phyloP scores from a whole-genome alignment of 2,329 filamentous ascomycete species.

The Phoma sp. region DNA sequence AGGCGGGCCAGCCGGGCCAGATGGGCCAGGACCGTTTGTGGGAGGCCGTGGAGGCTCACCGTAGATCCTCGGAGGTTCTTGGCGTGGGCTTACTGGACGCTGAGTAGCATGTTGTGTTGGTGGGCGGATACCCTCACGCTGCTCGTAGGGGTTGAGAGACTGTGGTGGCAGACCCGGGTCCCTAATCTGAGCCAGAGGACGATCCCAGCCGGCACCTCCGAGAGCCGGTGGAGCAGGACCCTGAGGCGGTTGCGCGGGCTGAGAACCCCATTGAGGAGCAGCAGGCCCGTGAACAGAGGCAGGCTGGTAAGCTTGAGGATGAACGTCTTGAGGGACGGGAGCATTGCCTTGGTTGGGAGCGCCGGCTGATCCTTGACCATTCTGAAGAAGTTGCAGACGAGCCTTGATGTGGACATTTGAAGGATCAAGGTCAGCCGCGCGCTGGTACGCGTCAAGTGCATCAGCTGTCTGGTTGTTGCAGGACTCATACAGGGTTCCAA shows the following conservation, averaged over 20 bases:
- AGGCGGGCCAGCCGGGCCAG: conserved; percentile 44
- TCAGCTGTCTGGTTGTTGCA: conserved; percentile 99
- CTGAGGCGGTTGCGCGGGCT: conserved; percentile 68
- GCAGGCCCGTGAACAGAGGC: conserved; percentile 83
- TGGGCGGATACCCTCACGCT: conserved; percentile 74
- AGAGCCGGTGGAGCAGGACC: conserved; percentile 68
- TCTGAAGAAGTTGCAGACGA: conserved; percentile 86
- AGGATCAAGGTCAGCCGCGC: conserved; percentile 93
- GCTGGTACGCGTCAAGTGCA: conserved; percentile 92
- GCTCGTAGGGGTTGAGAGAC: conserved; percentile 82
- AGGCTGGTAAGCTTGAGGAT: conserved; percentile 91
- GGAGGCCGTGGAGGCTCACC: conserved; percentile 68
- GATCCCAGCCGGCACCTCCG: conserved; percentile 65
- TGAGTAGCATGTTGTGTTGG: conserved; percentile 69
- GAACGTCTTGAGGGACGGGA: conserved; percentile 93
- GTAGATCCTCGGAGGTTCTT: conserved; percentile 74
- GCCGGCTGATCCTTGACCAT: conserved; percentile 73
- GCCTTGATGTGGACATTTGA: conserved; percentile 96
- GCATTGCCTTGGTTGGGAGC: conserved; percentile 74
- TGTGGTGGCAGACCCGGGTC: conserved; percentile 69
- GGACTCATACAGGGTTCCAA: conserved; percentile 96
- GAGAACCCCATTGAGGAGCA: conserved; percentile 87
- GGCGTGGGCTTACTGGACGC: conserved; percentile 78
- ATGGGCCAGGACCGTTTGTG: conserved; percentile 53
- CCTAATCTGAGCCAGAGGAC: conserved; percentile 76